Evolutionary conservation across 1,139 yeast genomes (phyloP).

Genomic region (Saccharomyces hybrid): DNA sequence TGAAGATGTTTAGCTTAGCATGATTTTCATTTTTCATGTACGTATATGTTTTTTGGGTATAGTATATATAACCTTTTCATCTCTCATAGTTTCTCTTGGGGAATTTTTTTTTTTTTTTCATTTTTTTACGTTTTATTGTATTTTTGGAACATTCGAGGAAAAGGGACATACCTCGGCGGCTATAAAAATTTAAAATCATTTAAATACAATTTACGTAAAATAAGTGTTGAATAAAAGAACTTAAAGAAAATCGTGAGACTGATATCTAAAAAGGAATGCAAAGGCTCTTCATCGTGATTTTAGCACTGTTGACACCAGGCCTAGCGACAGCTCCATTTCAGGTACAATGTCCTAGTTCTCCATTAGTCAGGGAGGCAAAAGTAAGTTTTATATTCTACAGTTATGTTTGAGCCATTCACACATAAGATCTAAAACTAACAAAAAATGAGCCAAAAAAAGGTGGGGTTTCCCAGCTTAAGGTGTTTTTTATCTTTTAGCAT

Average conservation of each 20-base stretch:
- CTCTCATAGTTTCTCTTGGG: background rate
- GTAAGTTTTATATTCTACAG: conserved; percentile 21
- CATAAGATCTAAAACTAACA: background rate
- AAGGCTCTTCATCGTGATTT: background rate
- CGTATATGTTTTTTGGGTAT: background rate
- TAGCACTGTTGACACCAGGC: conserved; percentile 11
- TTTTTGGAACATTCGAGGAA: background rate
- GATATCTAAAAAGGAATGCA: background rate
- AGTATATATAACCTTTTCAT: background rate
- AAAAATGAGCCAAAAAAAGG: background rate
- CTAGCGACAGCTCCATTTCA: conserved; percentile 33
- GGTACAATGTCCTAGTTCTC: conserved; percentile 37
- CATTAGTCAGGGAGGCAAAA: conserved; percentile 37
- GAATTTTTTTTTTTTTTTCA: background rate
- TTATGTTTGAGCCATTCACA: background rate
- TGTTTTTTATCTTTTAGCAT: conserved; percentile 6
- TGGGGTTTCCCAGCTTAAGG: background rate
- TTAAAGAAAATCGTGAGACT: background rate
- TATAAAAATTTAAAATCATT: background rate
- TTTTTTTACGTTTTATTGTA: background rate
- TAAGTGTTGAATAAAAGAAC: background rate
- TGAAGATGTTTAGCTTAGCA: conserved; percentile 37
- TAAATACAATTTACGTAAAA: background rate
- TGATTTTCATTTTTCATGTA: background rate
- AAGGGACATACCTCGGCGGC: background rate